phyloP scores from a whole-genome alignment of 164 flowering plant species.

The Brasenia schreberi region DNA sequence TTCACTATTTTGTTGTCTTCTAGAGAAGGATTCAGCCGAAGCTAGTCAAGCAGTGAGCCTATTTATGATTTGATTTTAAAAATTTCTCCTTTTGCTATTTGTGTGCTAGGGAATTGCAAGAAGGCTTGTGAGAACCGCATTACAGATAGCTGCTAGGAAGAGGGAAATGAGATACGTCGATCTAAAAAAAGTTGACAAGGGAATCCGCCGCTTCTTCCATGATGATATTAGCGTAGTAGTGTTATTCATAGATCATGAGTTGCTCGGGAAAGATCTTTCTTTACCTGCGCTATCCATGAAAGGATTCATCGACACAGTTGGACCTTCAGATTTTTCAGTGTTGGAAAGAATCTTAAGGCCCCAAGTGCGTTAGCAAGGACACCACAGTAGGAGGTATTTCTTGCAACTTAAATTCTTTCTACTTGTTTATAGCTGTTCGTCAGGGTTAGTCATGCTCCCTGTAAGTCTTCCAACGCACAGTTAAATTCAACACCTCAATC shows the following conservation, averaged over 20 bases:
- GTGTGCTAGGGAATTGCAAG: conserved; percentile 27
- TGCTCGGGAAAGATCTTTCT: conserved; percentile 14
- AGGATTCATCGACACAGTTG: conserved; percentile 35
- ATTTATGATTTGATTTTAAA: too few relatives aligned
- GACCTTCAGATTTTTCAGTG: conserved; percentile 35
- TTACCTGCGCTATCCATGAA: conserved; percentile 35
- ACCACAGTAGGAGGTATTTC: not conserved
- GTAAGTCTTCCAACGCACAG: not conserved
- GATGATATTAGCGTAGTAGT: conserved; percentile 83
- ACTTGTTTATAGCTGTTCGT: not conserved
- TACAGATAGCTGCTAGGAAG: conserved; percentile 45
- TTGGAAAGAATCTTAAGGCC: conserved; percentile 15
- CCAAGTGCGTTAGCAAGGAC: not conserved
- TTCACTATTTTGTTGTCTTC: too few relatives aligned
- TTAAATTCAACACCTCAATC: too few relatives aligned
- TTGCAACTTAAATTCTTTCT: not conserved
- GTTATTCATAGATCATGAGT: conserved; percentile 47
- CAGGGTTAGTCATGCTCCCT: not conserved
- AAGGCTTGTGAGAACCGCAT: conserved; percentile 43
- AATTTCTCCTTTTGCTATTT: too few relatives aligned
- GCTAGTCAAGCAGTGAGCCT: too few relatives aligned
- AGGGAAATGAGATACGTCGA: conserved; percentile 35
- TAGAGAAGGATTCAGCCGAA: too few relatives aligned
- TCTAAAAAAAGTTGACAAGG: conserved; percentile 35
- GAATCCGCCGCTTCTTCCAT: conserved; percentile 40